phyloP scores from a whole-genome alignment of 1,139 yeast species.

The Yamadazyma blattariae region DNA sequence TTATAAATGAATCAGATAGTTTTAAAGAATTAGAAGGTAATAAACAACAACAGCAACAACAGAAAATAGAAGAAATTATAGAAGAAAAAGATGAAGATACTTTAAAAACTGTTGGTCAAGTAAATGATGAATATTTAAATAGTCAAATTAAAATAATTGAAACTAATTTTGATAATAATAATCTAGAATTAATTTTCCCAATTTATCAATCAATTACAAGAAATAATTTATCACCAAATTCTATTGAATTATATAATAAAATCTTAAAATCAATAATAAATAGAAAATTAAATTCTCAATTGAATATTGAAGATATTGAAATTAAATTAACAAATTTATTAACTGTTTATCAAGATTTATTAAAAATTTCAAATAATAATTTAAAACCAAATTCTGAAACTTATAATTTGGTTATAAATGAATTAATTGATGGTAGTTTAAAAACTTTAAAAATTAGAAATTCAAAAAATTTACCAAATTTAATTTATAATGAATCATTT shows the following conservation, averaged over 20 bases:
- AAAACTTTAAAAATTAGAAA: constrained; percentile 13
- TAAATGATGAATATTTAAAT: neutral
- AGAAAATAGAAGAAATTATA: neutral
- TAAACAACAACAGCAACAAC: neutral
- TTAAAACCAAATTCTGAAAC: constrained; percentile 56
- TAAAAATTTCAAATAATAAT: constrained; percentile 17
- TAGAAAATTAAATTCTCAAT: constrained; percentile 27
- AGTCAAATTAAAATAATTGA: constrained; percentile 6
- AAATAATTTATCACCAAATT: constrained; percentile 31
- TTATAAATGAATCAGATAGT: neutral
- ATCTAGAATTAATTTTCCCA: constrained; percentile 37
- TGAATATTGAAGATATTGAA: constrained; percentile 28
- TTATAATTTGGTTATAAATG: constrained; percentile 49
- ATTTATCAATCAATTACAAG: constrained; percentile 42
- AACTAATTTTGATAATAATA: constrained; percentile 13
- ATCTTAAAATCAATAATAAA: constrained; percentile 32
- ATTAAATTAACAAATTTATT: constrained; percentile 53
- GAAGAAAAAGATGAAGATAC: neutral
- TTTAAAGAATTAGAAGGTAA: neutral
- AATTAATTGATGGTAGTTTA: constrained; percentile 51
- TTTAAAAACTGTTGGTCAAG: neutral
- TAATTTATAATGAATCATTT: constrained; percentile 22
- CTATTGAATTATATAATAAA: constrained; percentile 33
- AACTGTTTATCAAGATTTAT: constrained; percentile 65
- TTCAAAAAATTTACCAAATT: constrained; percentile 12